Base-by-base conservation (phyloP, 345 rosid genomes). In the Anacardium occidentale region DNA sequence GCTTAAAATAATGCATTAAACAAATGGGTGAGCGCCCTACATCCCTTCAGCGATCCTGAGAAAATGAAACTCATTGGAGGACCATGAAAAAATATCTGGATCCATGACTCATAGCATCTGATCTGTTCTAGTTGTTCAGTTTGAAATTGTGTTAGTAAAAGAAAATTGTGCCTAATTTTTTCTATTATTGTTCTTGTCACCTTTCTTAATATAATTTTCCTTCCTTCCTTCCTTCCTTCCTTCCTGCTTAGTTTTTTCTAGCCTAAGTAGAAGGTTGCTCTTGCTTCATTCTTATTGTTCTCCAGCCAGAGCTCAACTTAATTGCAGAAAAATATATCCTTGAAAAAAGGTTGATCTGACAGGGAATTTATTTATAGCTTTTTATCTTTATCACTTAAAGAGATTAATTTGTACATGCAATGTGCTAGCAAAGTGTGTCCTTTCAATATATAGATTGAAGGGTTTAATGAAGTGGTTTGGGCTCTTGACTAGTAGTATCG, bases 91-190 rank as follows among this genome's bases (percentile, higher is more conserved):
- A 21, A 44, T 5, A 25, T 45, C 45, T 4, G 42, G 26, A 57
- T 25, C 45, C 64, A 58, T 56, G 17, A 56, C 2, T 24, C 56
- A 48, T 65, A 50, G 15, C 22, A 25, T 76, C 54, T 37, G 50
- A 20, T 76, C 47, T 66, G 22, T 42, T 77, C 54, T 37, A 18
- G 56, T 71, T 71, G 17, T 12, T 50, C 64, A 22, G 69, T 34
- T 50, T 66, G 42, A 53, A 68, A 62, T 12, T 53, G 13, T 68
- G 17, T 54, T 32, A 56, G 11, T 42, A 7, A 68, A 56, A 69
- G 7, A 1, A 69, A 55, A 22, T 1, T 57, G 10, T 69, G 7
- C 44, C 5, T 44, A 29, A 8, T 5, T 5, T 42, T 56, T 26
- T 44, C 3, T 42, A 12, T 25, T 65, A 17, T 7, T 29, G 0